phyloP scores from a whole-genome alignment of 169 alveolate species.

The Cryptosporidium bovis region DNA sequence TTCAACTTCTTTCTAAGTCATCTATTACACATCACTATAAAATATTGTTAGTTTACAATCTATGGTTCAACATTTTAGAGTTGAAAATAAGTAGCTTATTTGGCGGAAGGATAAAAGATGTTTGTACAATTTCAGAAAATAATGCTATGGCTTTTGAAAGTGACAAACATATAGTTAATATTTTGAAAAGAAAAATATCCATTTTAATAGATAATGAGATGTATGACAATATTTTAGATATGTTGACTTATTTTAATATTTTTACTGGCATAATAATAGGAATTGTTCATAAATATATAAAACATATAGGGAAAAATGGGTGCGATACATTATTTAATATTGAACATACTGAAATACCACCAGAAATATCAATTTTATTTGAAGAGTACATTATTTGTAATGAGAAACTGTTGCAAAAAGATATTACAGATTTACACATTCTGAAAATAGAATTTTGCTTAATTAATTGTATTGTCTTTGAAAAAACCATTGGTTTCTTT shows the following conservation, averaged over 20 bases:
- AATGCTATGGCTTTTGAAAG: too few species aligned
- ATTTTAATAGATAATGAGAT: not conserved
- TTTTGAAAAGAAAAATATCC: not conserved
- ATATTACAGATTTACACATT: not conserved
- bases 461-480: constrained; percentile 5
- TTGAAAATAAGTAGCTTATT: too few species aligned
- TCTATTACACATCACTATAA: not conserved
- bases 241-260: constrained; percentile 5
- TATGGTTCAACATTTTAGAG: not conserved
- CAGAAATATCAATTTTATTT: not conserved
- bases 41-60: not conserved
- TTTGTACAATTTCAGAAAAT: too few species aligned
- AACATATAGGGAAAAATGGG: not conserved
- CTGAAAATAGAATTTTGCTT: constrained; percentile 24
- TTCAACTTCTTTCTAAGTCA: constrained; percentile 29
- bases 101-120: too few species aligned
- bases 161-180: not conserved
- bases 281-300: constrained; percentile 39
- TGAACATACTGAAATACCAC: not conserved
- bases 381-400: not conserved
- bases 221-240: constrained; percentile 1
- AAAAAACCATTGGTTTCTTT: not conserved
- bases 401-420: not conserved
- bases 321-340: not conserved
- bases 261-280: constrained; percentile 23